A percentile compares a stretch with the other conserved stretches of the same genome.
Conservation (phyloP, 2,329 filamentous ascomycete genomes). For the Myriosclerotinia curreyana region DNA sequence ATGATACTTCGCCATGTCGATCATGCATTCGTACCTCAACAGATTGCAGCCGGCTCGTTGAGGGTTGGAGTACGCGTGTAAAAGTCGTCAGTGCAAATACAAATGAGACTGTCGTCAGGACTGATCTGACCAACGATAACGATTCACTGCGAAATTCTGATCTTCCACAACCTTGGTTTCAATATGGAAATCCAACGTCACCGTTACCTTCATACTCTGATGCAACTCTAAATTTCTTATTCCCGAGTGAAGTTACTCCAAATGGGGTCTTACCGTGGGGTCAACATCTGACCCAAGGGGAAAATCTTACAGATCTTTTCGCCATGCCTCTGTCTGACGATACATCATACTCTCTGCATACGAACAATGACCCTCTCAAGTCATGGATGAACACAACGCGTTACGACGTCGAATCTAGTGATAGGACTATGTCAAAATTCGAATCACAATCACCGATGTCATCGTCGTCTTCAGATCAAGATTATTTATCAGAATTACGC, state of each 20-base stretch:
- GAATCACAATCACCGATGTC: conserved; percentile 12
- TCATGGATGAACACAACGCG: neutral
- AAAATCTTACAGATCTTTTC: neutral
- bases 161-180: conserved; percentile 10
- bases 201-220: conserved; percentile 4
- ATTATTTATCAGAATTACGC: neutral
- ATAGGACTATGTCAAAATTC: neutral
- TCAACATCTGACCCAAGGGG: neutral
- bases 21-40: conserved; percentile 44
- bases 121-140: neutral
- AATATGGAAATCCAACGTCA: neutral
- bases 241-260: neutral
- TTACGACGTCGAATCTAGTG: conserved; percentile 3
- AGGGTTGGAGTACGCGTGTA: neutral
- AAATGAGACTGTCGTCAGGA: neutral
- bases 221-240: neutral
- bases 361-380: conserved; percentile 2
- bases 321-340: conserved; percentile 5
- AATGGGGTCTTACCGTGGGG: neutral
- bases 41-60: conserved; percentile 36
- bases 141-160: neutral
- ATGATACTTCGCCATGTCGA: conserved; percentile 43
- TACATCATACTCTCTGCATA: neutral
- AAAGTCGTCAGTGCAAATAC: neutral
- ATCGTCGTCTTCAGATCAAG: conserved; percentile 9